A percentile compares a stretch with the other conserved stretches of the same genome.
These are phyloP conservation scores for Jimgerdemannia lactiflua DNA, from an alignment of 192 early-diverging fungal species.

Conservation along the genomic window DNA sequence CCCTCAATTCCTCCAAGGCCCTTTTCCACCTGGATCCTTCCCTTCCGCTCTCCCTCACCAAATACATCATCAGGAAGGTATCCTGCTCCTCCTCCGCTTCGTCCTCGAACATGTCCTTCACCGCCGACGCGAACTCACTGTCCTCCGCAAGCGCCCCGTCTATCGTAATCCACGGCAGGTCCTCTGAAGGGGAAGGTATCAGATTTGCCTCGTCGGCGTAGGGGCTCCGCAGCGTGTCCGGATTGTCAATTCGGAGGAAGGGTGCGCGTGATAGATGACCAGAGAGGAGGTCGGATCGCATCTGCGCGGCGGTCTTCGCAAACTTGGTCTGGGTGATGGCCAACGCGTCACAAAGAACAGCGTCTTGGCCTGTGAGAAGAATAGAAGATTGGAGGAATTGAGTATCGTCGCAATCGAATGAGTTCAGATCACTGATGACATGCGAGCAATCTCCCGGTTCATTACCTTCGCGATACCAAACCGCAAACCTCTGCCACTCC, in stretches of 20 bases:
- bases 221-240: not conserved
- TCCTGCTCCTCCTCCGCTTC: slow-evolving; percentile 24
- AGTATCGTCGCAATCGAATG: not conserved
- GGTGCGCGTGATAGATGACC: slow-evolving; percentile 9
- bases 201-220: not conserved
- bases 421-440: not conserved
- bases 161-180: slow-evolving; percentile 12
- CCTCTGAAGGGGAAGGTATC: not conserved
- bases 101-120: slow-evolving; percentile 20
- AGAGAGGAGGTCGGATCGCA: not conserved
- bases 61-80: slow-evolving; percentile 22
- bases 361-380: slow-evolving; percentile 10
- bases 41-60: slow-evolving; percentile 20
- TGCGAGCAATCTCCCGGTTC: not conserved
- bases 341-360: not conserved
- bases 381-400: slow-evolving; percentile 5
- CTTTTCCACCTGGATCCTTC: slow-evolving; percentile 18
- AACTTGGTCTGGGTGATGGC: not conserved
- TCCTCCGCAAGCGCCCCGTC: slow-evolving; percentile 11
- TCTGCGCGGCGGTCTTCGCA: not conserved
- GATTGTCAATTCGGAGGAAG: slow-evolving; percentile 21
- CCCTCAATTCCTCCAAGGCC: slow-evolving; percentile 14
- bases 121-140: slow-evolving; percentile 2
- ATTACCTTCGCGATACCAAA: slow-evolving; percentile 50
- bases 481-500: slow-evolving; percentile 39